These are phyloP conservation scores for Suillus ampliporus DNA, from an alignment of 768 basidiomycete genomes.

Conservation along the genomic window DNA sequence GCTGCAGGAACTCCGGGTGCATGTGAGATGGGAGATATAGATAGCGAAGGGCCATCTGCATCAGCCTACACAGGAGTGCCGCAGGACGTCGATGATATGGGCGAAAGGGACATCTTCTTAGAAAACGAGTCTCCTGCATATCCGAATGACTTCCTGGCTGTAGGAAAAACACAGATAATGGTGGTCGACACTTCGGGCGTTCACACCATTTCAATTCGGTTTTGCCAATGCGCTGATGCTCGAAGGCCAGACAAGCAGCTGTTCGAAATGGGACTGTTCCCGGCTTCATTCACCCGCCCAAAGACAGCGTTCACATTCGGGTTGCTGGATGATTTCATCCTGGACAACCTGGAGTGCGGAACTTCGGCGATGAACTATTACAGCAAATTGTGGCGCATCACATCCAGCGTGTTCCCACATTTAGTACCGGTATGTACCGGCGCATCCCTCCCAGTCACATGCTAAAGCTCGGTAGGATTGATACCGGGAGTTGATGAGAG, in stretches of 20 bases:
- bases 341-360: constrained; percentile 3
- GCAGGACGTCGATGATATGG: no score
- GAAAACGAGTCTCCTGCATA: no score
- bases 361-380: constrained; percentile 2
- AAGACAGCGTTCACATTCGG: not conserved
- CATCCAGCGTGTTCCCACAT: not conserved
- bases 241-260: not conserved
- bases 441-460: no score
- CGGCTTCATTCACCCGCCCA: not conserved
- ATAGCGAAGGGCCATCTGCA: no score
- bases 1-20: no score
- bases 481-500: constrained; percentile 23
- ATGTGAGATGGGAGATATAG: no score
- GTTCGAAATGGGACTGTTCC: not conserved
- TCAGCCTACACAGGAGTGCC: no score
- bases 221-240: not conserved
- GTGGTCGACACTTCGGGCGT: not conserved
- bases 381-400: not conserved
- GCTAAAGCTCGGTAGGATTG: not conserved
- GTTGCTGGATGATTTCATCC: constrained; percentile 8
- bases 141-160: not conserved
- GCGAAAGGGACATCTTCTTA: no score
- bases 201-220: not conserved
- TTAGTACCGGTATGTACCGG: not conserved
- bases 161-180: not conserved